Evolutionary conservation across 345 rosid genomes (phyloP).

Genomic region (Hibiscus mutabilis): DNA sequence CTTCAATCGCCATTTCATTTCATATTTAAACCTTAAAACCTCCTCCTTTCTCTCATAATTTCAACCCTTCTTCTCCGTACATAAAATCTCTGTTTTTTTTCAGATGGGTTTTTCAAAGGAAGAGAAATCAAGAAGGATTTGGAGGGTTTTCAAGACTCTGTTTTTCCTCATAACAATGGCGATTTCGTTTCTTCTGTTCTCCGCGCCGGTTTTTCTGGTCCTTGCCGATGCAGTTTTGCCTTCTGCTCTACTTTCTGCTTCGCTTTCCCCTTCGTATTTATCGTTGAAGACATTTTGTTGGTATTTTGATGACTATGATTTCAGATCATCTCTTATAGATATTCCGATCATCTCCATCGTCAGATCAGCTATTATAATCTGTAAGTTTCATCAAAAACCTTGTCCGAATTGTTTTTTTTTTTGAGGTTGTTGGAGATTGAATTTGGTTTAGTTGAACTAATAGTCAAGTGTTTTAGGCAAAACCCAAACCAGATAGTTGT

Average conservation of each 20-base stretch:
- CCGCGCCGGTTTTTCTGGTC: not conserved
- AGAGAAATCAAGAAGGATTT: not conserved
- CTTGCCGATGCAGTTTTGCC: not conserved
- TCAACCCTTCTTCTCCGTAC: not conserved
- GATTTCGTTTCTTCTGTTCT: not conserved
- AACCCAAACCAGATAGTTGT: not conserved
- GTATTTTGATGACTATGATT: slow-evolving; percentile 27
- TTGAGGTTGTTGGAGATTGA: not conserved
- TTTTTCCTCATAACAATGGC: not conserved
- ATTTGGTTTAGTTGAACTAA: not conserved
- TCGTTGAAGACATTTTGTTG: slow-evolving; percentile 12
- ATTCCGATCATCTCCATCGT: slow-evolving; percentile 70
- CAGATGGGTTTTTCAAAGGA: not conserved
- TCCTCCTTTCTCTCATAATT: not conserved
- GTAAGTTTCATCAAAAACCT: slow-evolving; percentile 35
- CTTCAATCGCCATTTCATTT: not conserved
- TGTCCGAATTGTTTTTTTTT: not conserved
- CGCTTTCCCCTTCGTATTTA: not conserved
- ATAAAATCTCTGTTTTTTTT: not conserved
- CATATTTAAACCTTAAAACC: not conserved
- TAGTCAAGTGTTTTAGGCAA: not conserved
- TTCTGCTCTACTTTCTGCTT: not conserved
- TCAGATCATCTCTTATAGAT: slow-evolving; percentile 75
- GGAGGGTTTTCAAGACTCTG: not conserved
- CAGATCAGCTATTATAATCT: slow-evolving; percentile 78